Evolutionary conservation across 1,284 basidiomycete genomes (phyloP), one percentile per base, ranked within the genome.

Genomic region (Tetrapyrgos nigripes): DNA sequence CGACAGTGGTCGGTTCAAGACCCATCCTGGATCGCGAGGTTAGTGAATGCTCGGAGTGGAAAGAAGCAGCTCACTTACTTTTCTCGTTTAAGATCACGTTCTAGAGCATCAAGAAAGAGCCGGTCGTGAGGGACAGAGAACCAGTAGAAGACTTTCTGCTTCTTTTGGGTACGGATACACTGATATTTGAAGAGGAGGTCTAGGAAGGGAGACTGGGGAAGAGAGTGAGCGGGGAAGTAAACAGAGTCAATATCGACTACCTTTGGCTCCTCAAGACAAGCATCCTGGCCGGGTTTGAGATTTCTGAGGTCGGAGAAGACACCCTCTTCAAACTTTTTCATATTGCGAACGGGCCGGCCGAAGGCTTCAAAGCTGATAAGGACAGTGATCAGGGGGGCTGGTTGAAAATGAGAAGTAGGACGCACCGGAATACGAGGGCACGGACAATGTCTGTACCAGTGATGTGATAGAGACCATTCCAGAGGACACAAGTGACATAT

Each of bases 91-190:
- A 96, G 83, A 72, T 97, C 94, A 51, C 94, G 90, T 73, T 97
- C 94, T 40, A 97, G 84, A 26, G 94, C 94, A 70, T 97, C 94
- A 51, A 97, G 86, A 80, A 97, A 96, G 52, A 97, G 87, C n/a
- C 94, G 89, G 74, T 97, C 94, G 64, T 97, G 94, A 3, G 94
- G 94, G 11, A 97, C 94, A 1, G 72, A 78, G 64, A 73, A 78
- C 94, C 94, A 97, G 74, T 93, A 96, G 70, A 96, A 97, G 23
- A 93, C 92, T 71, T 95, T 94, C 78, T 96, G 94, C 78, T 96
- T 96, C 82, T 97, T 97, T 73, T 97, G 94, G 1, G 95, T 97
- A 44, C 94, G 87, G 63, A 97, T 96, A 73, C 94, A 96, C 69
- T 95, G 93, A 68, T 93, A 94, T 74, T 95, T 94, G 86, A 96